These are phyloP conservation scores for Lipomyces yamanashiensis DNA, from an alignment of 805 yeast genomes.

Conservation along the genomic window DNA sequence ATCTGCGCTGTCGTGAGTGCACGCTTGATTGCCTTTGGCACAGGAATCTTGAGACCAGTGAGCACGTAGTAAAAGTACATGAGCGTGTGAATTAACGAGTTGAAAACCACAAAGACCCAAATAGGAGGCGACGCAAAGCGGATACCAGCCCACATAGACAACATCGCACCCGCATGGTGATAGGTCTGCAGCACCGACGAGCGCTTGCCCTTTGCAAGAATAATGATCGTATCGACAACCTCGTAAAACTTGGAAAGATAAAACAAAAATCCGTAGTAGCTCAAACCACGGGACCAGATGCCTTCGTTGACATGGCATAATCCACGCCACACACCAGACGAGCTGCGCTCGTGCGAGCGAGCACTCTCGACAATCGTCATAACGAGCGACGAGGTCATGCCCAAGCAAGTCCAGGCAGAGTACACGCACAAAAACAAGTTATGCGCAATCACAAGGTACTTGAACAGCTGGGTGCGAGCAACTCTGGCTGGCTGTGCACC, in stretches of 20 bases:
- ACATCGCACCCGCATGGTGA: conserved; percentile 80
- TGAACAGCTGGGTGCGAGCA: conserved; percentile 54
- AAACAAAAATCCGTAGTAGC: conserved; percentile 66
- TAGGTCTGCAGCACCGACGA: conserved; percentile 71
- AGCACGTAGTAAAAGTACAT: conserved; percentile 74
- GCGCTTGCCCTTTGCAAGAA: conserved; percentile 68
- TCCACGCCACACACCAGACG: conserved; percentile 57
- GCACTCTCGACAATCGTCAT: conserved; percentile 47
- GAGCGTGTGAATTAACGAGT: conserved; percentile 75
- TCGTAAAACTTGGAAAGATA: conserved; percentile 74
- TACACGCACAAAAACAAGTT: conserved; percentile 66
- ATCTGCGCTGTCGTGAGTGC: conserved; percentile 69
- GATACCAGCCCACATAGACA: conserved; percentile 81
- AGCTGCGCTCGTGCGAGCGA: conserved; percentile 46
- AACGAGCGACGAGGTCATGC: conserved; percentile 61
- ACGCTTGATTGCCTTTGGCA: conserved; percentile 62
- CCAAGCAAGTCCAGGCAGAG: conserved; percentile 71
- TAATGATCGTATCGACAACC: conserved; percentile 69
- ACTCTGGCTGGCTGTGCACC: conserved; percentile 56
- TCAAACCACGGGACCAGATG: conserved; percentile 59
- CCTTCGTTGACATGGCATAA: conserved; percentile 66
- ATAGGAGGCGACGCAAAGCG: conserved; percentile 73
- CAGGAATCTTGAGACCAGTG: conserved; percentile 60
- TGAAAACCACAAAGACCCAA: conserved; percentile 80
- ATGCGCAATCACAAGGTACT: conserved; percentile 61